A percentile compares a stretch with the other conserved stretches of the same genome.
Evolutionary conservation across 495 filamentous ascomycete species (phyloP).

Genomic region (Aspergillus homomorphus): DNA sequence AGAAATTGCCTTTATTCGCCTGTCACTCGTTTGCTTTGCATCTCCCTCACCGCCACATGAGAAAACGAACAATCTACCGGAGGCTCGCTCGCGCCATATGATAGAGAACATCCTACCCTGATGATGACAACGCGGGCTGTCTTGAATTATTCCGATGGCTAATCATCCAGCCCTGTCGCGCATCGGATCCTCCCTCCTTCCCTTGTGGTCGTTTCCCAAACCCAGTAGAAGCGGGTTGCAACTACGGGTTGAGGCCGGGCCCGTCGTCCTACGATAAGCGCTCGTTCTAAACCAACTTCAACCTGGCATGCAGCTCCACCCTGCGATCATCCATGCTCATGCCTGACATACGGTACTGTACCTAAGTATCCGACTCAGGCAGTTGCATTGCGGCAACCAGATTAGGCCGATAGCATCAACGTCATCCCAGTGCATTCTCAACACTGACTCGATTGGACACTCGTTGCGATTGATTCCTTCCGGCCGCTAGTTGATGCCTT

Average conservation of each 20-base stretch:
- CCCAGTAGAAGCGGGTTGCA: slow-evolving; percentile 12
- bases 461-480: not conserved
- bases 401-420: not conserved
- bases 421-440: slow-evolving; percentile 4
- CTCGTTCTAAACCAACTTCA: not conserved
- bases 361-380: not conserved
- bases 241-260: slow-evolving; percentile 9
- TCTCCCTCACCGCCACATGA: slow-evolving; percentile 45
- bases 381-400: not conserved
- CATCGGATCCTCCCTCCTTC: slow-evolving; percentile 18
- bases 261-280: slow-evolving; percentile 10
- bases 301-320: not conserved
- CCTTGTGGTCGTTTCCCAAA: slow-evolving; percentile 18
- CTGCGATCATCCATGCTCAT: slow-evolving; percentile 8
- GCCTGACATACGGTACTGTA: slow-evolving; percentile 6
- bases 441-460: not conserved
- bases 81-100: not conserved
- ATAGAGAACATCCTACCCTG: not conserved
- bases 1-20: slow-evolving; percentile 24
- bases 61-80: slow-evolving; percentile 11
- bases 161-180: slow-evolving; percentile 29
- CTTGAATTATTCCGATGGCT: slow-evolving; percentile 23
- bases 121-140: slow-evolving; percentile 1
- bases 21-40: slow-evolving; percentile 29
- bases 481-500: not conserved